Evolutionary conservation across 257 asterid species (phyloP), one percentile per base, ranked within the genome.

Genomic region (Penstemon barbatus): DNA sequence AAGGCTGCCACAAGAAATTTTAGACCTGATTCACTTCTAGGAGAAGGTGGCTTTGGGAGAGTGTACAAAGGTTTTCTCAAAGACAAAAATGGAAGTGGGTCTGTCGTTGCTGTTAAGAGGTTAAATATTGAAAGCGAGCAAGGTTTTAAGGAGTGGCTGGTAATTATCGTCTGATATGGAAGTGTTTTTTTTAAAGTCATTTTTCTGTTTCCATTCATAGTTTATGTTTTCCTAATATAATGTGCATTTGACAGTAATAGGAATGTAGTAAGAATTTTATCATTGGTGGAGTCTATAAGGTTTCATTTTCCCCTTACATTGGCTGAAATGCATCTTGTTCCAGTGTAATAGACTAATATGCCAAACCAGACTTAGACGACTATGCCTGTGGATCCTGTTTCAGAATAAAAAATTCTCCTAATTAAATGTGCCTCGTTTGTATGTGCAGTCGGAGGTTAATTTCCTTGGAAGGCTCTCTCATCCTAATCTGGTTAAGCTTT

Each of bases 31-130:
- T 83, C 90, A 0, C 89, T 92, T 63, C 81, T 92, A 8, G 98
- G 97, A 33, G 98, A 89, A 66, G 98, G 98, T n/a, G 98, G 97
- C 15, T 92, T 92, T 71, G 98, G 98, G 2, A 92, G 80, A 44
- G 98, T 92, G 40, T 87, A 85, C 87, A 92, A 87, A 71, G 98
- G 98, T 18, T 92, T 92, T 95, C 80, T 92, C 3, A 95, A 89
- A 11, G 89, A 83, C 13, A 86, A 67, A 73, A 50, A 69, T 37
- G 81, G 74, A 3, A 76, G 71, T 39, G 87, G 87, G 40, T 54
- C 89, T 5, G 80, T 78, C 3, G 66, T 89, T 73, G 98, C 98
- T 56, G 94, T 92, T 6, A 92, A 92, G 87, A 87, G 86, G 74
- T 72, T 92, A 81, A 81, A 86, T 72, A 66, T 88, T 49, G 87